A percentile compares a stretch with the other conserved stretches of the same genome.
Conservation (phyloP, 1,139 yeast species). For the Kazachstania sp. region DNA sequence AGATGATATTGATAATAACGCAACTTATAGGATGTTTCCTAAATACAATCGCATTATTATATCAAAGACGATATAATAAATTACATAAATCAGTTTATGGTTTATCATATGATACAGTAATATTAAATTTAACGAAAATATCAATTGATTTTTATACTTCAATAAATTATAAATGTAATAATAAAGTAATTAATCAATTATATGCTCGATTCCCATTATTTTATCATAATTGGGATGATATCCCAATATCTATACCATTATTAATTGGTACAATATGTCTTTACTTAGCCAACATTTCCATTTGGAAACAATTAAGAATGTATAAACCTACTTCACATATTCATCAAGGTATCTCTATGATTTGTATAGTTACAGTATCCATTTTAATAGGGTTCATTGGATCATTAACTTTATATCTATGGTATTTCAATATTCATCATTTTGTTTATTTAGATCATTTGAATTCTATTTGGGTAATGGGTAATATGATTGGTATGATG, state of each 20-base stretch:
- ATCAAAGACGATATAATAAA: slow-evolving; percentile 23
- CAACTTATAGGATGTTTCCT: neutral
- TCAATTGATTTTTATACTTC: slow-evolving; percentile 17
- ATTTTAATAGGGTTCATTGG: slow-evolving; percentile 13
- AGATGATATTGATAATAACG: neutral
- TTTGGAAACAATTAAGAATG: slow-evolving; percentile 17
- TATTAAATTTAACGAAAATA: slow-evolving; percentile 13
- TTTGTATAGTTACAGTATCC: slow-evolving; percentile 7
- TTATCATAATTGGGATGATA: slow-evolving; percentile 11
- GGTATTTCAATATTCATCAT: neutral
- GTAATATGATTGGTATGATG: slow-evolving; percentile 15
- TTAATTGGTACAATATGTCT: slow-evolving; percentile 12
- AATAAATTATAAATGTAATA: slow-evolving; percentile 20
- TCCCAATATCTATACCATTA: slow-evolving; percentile 18
- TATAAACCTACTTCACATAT: slow-evolving; percentile 23
- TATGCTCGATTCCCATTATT: slow-evolving; percentile 23
- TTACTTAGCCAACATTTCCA: slow-evolving; percentile 6
- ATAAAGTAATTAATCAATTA: slow-evolving; percentile 14
- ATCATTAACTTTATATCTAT: neutral
- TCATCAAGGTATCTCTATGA: slow-evolving; percentile 24
- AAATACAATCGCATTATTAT: slow-evolving; percentile 12
- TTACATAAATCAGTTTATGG: slow-evolving; percentile 29
- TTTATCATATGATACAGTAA: slow-evolving; percentile 26
- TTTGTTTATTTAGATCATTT: slow-evolving; percentile 30
- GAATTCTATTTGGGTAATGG: slow-evolving; percentile 27